Conservation (phyloP, 768 basidiomycete species). For the Lentinula detonsa region DNA sequence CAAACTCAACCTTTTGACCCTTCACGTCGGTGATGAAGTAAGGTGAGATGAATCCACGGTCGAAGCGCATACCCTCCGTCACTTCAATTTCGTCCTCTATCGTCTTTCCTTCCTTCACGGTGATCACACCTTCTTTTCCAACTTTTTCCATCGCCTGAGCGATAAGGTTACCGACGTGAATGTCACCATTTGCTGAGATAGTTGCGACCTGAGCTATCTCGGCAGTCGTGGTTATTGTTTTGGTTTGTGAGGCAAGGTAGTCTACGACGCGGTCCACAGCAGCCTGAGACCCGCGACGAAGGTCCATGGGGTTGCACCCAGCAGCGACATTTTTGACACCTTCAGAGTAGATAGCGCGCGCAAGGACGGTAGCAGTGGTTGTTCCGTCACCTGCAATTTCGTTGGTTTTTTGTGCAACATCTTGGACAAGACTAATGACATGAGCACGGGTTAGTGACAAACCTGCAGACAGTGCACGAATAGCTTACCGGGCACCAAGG, state of each 20-base stretch:
- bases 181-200: constrained; percentile 79
- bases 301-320: constrained; percentile 99
- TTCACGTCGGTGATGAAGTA: constrained; percentile 99
- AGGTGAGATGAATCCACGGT: constrained; percentile 96
- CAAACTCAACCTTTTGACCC: constrained; percentile 91
- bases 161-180: constrained; percentile 88
- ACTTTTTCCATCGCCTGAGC: constrained; percentile 99
- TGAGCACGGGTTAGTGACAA: constrained; percentile 6
- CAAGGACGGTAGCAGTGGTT: constrained; percentile 95
- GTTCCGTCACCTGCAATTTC: constrained; percentile 97
- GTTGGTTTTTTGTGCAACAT: constrained; percentile 95
- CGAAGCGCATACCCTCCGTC: constrained; percentile 99
- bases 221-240: constrained; percentile 92
- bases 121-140: constrained; percentile 99
- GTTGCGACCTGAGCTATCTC: constrained; percentile 99
- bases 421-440: constrained; percentile 75
- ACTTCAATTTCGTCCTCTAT: constrained; percentile 99
- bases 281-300: constrained; percentile 94
- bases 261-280: constrained; percentile 94
- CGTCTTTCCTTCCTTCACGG: constrained; percentile 97
- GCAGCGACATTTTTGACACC: constrained; percentile 99
- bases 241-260: constrained; percentile 82
- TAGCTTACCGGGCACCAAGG: constrained; percentile 82
- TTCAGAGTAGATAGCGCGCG: constrained; percentile 96
- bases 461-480: not conserved